These are phyloP conservation scores for Boletellus sp. DNA, from an alignment of 1,284 basidiomycete genomes.

Conservation along the genomic window DNA sequence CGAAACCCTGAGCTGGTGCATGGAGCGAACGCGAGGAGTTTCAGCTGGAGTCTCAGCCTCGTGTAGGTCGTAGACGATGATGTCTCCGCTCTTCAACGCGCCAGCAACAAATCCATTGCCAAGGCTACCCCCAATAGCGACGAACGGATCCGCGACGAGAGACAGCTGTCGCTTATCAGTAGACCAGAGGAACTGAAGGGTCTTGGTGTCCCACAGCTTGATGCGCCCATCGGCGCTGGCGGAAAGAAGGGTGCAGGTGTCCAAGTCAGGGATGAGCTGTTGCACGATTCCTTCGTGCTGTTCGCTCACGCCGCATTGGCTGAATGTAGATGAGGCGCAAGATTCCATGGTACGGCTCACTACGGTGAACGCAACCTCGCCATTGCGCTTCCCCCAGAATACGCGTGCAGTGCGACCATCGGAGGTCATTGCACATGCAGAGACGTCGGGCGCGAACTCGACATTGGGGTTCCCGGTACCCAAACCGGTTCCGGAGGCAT, in stretches of 20 bases:
- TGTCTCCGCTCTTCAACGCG: conserved; percentile 51
- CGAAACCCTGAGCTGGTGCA: conserved; percentile 29
- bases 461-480: conserved; percentile 76
- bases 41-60: conserved; percentile 11
- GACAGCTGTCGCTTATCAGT: conserved; percentile 39
- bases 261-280: conserved; percentile 48
- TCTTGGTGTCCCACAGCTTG: conserved; percentile 68
- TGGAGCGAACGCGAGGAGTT: conserved; percentile 6
- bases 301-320: conserved; percentile 49
- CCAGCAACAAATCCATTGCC: conserved; percentile 46
- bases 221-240: conserved; percentile 61
- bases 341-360: conserved; percentile 58
- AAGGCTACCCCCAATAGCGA: conserved; percentile 46
- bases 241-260: conserved; percentile 43
- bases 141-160: conserved; percentile 44
- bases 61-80: conserved; percentile 52
- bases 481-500: conserved; percentile 61
- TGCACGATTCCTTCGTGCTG: conserved; percentile 58
- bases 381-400: conserved; percentile 74
- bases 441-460: conserved; percentile 71
- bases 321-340: conserved; percentile 45
- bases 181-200: conserved; percentile 57
- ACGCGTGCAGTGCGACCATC: conserved; percentile 68
- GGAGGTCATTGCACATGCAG: conserved; percentile 52
- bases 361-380: conserved; percentile 64